These are phyloP conservation scores for Melastoma candidum DNA, from an alignment of 441 rosid species.

Conservation along the genomic window DNA sequence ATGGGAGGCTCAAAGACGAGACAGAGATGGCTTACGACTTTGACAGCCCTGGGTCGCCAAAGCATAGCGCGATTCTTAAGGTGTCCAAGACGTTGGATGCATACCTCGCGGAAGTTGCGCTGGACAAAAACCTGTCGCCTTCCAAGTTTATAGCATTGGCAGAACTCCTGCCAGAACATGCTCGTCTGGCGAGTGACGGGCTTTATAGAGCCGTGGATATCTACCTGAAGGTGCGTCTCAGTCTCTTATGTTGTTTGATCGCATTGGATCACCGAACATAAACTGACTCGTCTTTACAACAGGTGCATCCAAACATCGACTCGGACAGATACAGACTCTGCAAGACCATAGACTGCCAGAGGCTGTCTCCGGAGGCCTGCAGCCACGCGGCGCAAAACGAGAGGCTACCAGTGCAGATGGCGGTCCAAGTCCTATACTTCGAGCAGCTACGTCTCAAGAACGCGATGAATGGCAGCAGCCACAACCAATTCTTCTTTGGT, in stretches of 20 bases:
- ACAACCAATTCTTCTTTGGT: slow-evolving; percentile 69
- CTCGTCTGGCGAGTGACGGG: slow-evolving; percentile 78
- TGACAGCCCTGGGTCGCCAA: slow-evolving; percentile 89
- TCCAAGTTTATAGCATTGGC: slow-evolving; percentile 74
- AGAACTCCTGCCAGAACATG: slow-evolving; percentile 88
- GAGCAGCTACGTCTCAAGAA: slow-evolving; percentile 90
- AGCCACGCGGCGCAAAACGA: slow-evolving; percentile 94
- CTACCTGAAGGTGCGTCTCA: slow-evolving; percentile 5
- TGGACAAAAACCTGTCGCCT: slow-evolving; percentile 60
- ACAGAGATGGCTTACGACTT: slow-evolving; percentile 77
- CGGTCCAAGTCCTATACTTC: slow-evolving; percentile 82
- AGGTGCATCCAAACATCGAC: slow-evolving; percentile 90
- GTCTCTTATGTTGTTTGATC: not conserved
- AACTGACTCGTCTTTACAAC: not conserved
- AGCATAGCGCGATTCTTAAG: slow-evolving; percentile 81
- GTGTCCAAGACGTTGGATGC: slow-evolving; percentile 83
- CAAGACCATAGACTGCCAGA: slow-evolving; percentile 88
- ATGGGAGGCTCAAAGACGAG: slow-evolving; percentile 50
- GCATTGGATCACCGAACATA: not conserved
- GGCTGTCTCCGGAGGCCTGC: slow-evolving; percentile 92
- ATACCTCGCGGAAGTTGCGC: slow-evolving; percentile 79
- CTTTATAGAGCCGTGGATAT: slow-evolving; percentile 78
- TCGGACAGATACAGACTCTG: slow-evolving; percentile 78
- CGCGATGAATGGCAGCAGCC: slow-evolving; percentile 69
- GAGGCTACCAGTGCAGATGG: slow-evolving; percentile 90